Base-by-base conservation (phyloP, 768 basidiomycete species). In the Panellus pusillus region DNA sequence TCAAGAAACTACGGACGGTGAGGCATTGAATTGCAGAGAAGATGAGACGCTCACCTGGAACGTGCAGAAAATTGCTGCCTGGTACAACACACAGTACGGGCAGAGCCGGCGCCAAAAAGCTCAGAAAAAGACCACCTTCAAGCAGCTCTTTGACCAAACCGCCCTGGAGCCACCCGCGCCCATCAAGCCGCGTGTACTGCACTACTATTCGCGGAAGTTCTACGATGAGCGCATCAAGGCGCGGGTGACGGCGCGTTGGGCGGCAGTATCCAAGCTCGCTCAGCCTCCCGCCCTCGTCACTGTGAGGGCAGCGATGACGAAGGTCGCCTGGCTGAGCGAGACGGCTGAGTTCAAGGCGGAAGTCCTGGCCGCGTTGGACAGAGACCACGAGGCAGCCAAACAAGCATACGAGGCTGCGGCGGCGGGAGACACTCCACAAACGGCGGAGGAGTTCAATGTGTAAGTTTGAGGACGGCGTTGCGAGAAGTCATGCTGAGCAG, bases 161-260 rank as follows among this genome's bases (percentile, higher is more conserved):
- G 44, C 12, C 13, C 9, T 45, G 31, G 31, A n/a, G 15, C 44
- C 44, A n/a, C 14, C 44, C 1, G 29, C n/a, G 1, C 44, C 44
- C 1, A 17, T 18, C 2, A 43, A 43, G 15, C 8, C 29, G 15
- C 50, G 32, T n/a, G 11, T 7, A 1, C 9, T 36, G 4, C 18
- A 50, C 19, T 50, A 24, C 41, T 50, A 50, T 12, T 43, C 50
- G 3, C 18, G 11, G 1, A 28, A 13, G 6, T 50, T 43, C 42
- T 50, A 43, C 50, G 15, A 50, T 14, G 20, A 32, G 19, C 50
- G 41, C 32, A 28, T 50, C 50, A 50, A 50, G 20, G 11, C 17
- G 13, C 41, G 50, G 9, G 42, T 50, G 7, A 18, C 3, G 1
- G 42, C 50, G 18, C 29, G 42, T 3, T 44, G 41, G 50, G 40